Evolutionary conservation across 768 basidiomycete genomes (phyloP).

Genomic region (Cystobasidium ongulense): DNA sequence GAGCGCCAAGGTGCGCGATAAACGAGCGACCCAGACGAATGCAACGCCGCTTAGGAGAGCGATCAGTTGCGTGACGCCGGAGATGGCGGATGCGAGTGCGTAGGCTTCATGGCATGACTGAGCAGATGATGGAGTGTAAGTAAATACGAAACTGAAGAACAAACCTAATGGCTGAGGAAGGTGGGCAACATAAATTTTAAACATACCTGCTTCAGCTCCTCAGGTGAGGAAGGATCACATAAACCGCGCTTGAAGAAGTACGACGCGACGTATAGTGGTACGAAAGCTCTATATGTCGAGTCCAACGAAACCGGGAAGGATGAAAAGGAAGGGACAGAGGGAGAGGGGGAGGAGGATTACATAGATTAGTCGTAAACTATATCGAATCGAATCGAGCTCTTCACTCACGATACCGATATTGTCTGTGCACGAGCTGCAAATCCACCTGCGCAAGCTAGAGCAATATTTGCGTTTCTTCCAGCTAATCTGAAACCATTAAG

Average conservation of each 20-base stretch:
- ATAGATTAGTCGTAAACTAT: too few species aligned
- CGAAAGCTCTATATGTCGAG: conserved; percentile 12
- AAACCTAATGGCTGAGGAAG: background rate
- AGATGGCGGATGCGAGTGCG: conserved; percentile 21
- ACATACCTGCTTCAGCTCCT: conserved; percentile 4
- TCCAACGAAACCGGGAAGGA: background rate
- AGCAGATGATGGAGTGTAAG: background rate
- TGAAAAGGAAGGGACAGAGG: background rate
- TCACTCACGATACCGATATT: conserved; percentile 10
- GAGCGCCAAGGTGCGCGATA: background rate
- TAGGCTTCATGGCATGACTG: conserved; percentile 20
- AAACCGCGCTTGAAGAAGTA: conserved; percentile 11
- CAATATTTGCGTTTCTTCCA: background rate
- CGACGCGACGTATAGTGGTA: conserved; percentile 17
- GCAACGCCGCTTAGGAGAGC: conserved; percentile 15
- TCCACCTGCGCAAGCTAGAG: conserved; percentile 11
- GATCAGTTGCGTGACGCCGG: conserved; percentile 26
- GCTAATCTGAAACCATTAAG: conserved; percentile 8
- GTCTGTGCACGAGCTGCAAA: conserved; percentile 28
- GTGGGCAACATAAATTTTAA: background rate
- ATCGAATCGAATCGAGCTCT: background rate
- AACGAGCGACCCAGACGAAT: background rate
- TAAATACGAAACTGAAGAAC: background rate
- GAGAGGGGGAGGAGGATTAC: background rate
- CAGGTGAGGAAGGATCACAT: background rate